Conservation (phyloP, 148 eudicot genomes). For the Cornus kousa region DNA sequence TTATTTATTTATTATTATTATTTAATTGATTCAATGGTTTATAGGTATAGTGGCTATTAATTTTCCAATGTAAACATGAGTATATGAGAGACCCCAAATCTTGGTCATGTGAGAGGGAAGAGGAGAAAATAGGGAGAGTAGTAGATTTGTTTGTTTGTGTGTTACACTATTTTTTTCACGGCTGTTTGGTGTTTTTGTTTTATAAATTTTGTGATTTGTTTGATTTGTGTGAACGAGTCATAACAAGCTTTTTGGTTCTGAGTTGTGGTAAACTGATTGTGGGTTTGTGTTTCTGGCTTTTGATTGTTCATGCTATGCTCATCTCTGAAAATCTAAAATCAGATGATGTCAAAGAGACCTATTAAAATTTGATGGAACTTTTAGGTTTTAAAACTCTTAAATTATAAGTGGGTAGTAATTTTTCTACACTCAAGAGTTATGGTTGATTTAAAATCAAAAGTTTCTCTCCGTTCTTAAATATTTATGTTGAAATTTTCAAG, state of each 20-base stretch:
- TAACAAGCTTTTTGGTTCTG: background rate
- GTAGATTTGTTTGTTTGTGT: background rate
- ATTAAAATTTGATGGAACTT: no score
- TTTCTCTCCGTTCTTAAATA: no score
- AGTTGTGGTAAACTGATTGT: background rate
- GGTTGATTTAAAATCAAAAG: background rate
- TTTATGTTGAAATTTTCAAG: no score
- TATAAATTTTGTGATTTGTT: background rate
- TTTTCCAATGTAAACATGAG: background rate
- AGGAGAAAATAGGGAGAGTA: background rate
- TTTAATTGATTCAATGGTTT: background rate
- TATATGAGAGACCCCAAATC: background rate
- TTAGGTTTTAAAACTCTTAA: no score
- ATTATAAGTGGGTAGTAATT: no score
- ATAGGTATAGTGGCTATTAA: background rate
- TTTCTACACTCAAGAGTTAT: background rate
- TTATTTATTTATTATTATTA: background rate
- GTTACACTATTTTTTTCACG: background rate
- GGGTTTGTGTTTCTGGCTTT: background rate
- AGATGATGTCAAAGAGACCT: background rate
- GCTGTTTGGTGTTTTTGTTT: background rate
- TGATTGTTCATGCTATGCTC: background rate
- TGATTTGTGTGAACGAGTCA: background rate
- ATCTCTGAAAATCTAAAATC: no score
- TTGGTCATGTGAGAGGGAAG: background rate